Conservation (phyloP, 2,329 filamentous ascomycete genomes). For the Graphilbum ipis-grandicollis region DNA sequence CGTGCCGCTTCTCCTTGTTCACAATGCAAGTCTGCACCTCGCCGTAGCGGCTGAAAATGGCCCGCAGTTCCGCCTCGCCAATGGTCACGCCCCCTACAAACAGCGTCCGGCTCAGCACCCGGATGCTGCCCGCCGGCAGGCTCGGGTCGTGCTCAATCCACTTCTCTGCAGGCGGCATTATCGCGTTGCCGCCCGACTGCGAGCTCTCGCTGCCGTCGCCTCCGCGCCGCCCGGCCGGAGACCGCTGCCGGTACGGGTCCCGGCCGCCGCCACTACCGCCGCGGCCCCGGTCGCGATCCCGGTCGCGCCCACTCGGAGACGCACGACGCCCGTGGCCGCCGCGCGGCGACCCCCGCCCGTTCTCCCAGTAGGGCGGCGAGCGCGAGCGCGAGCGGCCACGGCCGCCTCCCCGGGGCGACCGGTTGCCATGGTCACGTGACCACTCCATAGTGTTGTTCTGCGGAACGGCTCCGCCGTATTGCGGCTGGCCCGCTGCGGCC, state of each 20-base stretch:
- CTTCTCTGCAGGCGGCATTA: constrained; percentile 29
- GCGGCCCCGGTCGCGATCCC: constrained; percentile 29
- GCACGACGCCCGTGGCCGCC: constrained; percentile 56
- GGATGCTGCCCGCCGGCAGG: constrained; percentile 63
- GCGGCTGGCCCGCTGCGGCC: constrained; percentile 12
- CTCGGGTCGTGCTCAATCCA: constrained; percentile 64
- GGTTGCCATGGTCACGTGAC: constrained; percentile 18
- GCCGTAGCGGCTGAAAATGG: constrained; percentile 66
- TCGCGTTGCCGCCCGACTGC: constrained; percentile 40
- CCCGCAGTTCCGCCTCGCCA: constrained; percentile 65
- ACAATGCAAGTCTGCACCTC: constrained; percentile 94
- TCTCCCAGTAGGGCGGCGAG: constrained; percentile 56
- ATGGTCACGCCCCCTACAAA: constrained; percentile 92
- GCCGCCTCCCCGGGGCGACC: constrained; percentile 40
- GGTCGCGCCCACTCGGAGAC: constrained; percentile 36
- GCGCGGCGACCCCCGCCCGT: constrained; percentile 43
- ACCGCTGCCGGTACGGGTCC: constrained; percentile 70
- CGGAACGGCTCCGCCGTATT: constrained; percentile 16
- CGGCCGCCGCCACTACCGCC: constrained; percentile 31
- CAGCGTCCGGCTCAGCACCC: constrained; percentile 83
- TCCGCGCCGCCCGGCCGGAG: constrained; percentile 37
- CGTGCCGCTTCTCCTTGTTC: constrained; percentile 94
- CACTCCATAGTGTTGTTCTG: constrained; percentile 1
- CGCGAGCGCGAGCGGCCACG: constrained; percentile 57
- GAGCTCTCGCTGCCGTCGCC: background rate